These are phyloP conservation scores for Cocos nucifera DNA, from an alignment of 176 grass and related monocot species.

Conservation along the genomic window DNA sequence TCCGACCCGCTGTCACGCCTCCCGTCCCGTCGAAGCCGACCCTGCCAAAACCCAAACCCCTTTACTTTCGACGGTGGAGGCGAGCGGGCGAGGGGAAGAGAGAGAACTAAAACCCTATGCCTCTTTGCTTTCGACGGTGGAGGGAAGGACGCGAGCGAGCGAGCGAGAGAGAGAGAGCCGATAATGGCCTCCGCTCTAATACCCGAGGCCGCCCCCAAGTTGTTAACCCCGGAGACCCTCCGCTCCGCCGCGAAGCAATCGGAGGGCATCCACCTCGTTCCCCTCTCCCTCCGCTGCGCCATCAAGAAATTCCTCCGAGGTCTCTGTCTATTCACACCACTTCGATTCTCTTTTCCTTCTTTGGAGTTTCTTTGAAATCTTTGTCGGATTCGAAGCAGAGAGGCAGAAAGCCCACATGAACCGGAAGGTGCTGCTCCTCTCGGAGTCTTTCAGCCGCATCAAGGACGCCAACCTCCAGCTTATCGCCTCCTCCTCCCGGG, in stretches of 20 bases:
- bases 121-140: too few relatives aligned
- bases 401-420: constrained; percentile 65
- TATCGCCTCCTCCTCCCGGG: constrained; percentile 38
- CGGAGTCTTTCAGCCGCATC: constrained; percentile 53
- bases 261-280: constrained; percentile 62
- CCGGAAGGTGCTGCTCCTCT: constrained; percentile 58
- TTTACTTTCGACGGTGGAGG: background rate
- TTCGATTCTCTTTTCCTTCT: constrained; percentile 17
- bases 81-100: background rate
- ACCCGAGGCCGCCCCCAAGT: constrained; percentile 40
- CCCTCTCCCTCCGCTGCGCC: constrained; percentile 64
- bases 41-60: too few relatives aligned
- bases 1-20: too few relatives aligned
- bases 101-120: background rate
- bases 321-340: constrained; percentile 2
- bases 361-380: background rate
- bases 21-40: too few relatives aligned
- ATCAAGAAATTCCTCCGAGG: constrained; percentile 80
- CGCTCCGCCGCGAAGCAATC: constrained; percentile 78
- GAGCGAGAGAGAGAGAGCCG: background rate
- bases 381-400: constrained; percentile 16
- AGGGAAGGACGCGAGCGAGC: too few relatives aligned
- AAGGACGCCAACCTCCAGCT: constrained; percentile 66
- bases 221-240: constrained; percentile 70
- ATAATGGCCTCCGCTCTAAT: constrained; percentile 53